phyloP scores from a whole-genome alignment of 257 asterid species.

The Capsicum rhomboideum region DNA sequence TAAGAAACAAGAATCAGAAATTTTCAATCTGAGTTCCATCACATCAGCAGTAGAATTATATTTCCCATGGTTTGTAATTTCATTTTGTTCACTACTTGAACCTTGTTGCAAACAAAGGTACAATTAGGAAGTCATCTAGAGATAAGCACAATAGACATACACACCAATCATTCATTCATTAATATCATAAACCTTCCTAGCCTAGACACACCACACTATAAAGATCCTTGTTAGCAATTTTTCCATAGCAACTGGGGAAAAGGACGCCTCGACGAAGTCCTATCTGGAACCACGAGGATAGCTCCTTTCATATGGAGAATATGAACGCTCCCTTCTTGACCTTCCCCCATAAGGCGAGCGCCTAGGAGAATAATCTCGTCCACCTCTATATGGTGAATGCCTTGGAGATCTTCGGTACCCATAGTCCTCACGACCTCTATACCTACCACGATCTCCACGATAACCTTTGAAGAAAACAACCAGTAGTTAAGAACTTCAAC shows the following conservation, averaged over 20 bases:
- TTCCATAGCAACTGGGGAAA: not conserved
- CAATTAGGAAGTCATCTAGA: not conserved
- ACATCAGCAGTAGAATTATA: not conserved
- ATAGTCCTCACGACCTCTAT: conserved; percentile 77
- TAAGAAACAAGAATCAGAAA: not conserved
- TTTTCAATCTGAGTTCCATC: not conserved
- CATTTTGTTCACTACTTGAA: not conserved
- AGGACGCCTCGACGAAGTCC: not conserved
- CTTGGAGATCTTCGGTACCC: conserved; percentile 77
- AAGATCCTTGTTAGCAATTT: not conserved
- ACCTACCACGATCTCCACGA: conserved; percentile 56
- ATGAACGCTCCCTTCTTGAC: conserved; percentile 19
- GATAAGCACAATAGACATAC: not conserved
- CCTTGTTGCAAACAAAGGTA: not conserved
- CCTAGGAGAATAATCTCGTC: conserved; percentile 17
- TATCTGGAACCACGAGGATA: conserved; percentile 12
- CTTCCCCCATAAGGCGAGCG: conserved; percentile 40
- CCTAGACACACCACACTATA: not conserved
- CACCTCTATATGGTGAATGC: conserved; percentile 32
- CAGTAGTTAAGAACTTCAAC: not conserved
- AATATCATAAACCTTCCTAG: not conserved
- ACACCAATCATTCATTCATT: not conserved
- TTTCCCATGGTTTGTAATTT: not conserved
- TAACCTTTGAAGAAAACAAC: conserved; percentile 33
- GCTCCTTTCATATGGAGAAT: conserved; percentile 14